These are phyloP conservation scores for Ocimum tenuiflorum DNA, from an alignment of 257 asterid species.

Conservation along the genomic window DNA sequence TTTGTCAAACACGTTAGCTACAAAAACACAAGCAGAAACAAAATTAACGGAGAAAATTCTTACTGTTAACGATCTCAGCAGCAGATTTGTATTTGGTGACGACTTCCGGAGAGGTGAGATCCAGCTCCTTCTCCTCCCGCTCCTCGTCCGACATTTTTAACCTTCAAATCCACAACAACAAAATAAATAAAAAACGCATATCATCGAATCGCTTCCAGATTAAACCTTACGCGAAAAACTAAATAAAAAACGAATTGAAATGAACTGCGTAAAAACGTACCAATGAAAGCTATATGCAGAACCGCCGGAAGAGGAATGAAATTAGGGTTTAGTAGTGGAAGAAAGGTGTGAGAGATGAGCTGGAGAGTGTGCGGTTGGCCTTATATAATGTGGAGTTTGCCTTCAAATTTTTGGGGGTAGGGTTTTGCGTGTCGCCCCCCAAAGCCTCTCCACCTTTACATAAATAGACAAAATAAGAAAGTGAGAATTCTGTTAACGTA, in stretches of 20 bases:
- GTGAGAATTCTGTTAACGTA: too few species aligned
- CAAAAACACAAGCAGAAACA: background rate
- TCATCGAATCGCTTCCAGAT: background rate
- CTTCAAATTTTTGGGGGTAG: slow-evolving; percentile 18
- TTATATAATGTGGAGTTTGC: slow-evolving; percentile 25
- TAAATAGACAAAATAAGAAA: background rate
- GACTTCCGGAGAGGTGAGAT: slow-evolving; percentile 84
- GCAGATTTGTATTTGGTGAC: slow-evolving; percentile 86
- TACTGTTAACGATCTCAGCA: slow-evolving; percentile 80
- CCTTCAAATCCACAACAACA: slow-evolving; percentile 14
- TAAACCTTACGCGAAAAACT: background rate
- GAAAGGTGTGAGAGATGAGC: background rate
- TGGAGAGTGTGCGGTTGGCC: slow-evolving; percentile 25
- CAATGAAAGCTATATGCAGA: background rate
- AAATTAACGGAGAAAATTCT: background rate
- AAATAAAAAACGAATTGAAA: background rate
- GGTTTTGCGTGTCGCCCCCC: slow-evolving; percentile 24
- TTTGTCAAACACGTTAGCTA: too few species aligned
- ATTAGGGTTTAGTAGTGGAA: slow-evolving; percentile 26
- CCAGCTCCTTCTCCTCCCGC: slow-evolving; percentile 88
- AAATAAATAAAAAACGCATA: background rate
- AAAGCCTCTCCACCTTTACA: background rate
- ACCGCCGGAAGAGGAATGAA: background rate
- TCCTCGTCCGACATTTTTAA: slow-evolving; percentile 78
- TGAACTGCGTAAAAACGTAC: slow-evolving; percentile 5